Percentiles rank a stretch among this genome's conserved stretches.
Evolutionary conservation across 352 stramenopile species (phyloP).

Genomic region (Globisporangium spinosum): DNA sequence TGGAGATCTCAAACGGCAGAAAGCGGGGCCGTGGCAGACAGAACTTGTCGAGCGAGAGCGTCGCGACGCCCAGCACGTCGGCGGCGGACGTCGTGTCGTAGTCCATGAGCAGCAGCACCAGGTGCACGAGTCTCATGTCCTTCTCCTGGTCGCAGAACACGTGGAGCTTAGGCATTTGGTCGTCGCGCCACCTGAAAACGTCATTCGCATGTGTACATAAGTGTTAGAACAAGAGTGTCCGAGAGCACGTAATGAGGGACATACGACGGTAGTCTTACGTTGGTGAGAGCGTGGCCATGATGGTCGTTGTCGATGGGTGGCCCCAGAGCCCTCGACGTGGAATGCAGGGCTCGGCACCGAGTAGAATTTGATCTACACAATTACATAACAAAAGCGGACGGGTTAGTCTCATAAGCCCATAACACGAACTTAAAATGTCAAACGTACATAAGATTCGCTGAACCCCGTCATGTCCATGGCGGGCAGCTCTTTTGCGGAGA

Average conservation of each 20-base stretch:
- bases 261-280: slow-evolving; percentile 27
- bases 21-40: slow-evolving; percentile 39
- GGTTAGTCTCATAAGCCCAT: not conserved
- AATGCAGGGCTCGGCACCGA: slow-evolving; percentile 49
- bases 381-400: slow-evolving; percentile 1
- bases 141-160: slow-evolving; percentile 45
- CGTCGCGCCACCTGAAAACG: slow-evolving; percentile 45
- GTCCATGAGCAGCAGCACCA: slow-evolving; percentile 78
- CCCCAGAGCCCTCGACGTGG: slow-evolving; percentile 43
- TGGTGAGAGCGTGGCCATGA: slow-evolving; percentile 63
- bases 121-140: slow-evolving; percentile 57
- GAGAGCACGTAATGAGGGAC: not conserved
- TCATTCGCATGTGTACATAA: not conserved
- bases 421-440: not conserved
- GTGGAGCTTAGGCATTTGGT: slow-evolving; percentile 63
- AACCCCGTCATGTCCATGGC: slow-evolving; percentile 74
- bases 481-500: slow-evolving; percentile 54
- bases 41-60: slow-evolving; percentile 56
- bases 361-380: slow-evolving; percentile 66
- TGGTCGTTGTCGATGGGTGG: slow-evolving; percentile 53
- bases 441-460: slow-evolving; percentile 73
- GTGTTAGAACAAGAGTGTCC: not conserved
- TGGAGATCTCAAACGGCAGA: slow-evolving; percentile 47
- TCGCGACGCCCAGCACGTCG: slow-evolving; percentile 62
- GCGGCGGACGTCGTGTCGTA: slow-evolving; percentile 74